A percentile compares a stretch with the other conserved stretches of the same genome.
Conservation (phyloP, 176 grass and related monocot species). For the Aechmea fasciata region DNA sequence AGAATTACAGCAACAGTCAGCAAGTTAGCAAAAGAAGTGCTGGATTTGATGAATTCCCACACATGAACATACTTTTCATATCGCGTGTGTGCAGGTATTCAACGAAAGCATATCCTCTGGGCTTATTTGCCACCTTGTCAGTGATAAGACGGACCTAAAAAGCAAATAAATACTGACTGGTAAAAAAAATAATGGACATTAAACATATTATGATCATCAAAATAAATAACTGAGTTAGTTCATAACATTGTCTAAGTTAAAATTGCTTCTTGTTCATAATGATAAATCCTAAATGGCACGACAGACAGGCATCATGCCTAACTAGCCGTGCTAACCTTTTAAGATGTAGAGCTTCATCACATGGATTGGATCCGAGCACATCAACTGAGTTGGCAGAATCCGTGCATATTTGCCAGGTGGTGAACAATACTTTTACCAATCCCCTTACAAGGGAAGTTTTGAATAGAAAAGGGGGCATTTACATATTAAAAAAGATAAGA, state of each 20-base stretch:
- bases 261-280: conserved; percentile 24
- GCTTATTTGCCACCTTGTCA: conserved; percentile 63
- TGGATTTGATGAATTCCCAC: not conserved
- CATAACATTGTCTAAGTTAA: not conserved
- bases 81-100: conserved; percentile 81
- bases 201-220: not conserved
- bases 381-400: conserved; percentile 55
- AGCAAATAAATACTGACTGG: conserved; percentile 5
- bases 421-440: conserved; percentile 33
- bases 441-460: conserved; percentile 88
- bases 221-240: not conserved
- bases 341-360: conserved; percentile 54
- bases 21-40: not conserved
- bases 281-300: conserved; percentile 69
- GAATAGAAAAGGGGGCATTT: conserved; percentile 23
- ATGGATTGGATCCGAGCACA: conserved; percentile 61
- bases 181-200: not conserved
- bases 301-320: conserved; percentile 91
- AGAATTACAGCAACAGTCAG: not conserved
- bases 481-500: conserved; percentile 31
- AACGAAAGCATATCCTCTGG: conserved; percentile 91
- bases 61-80: conserved; percentile 67
- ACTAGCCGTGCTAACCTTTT: conserved; percentile 98
- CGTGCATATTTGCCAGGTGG: conserved; percentile 37
- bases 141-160: conserved; percentile 73